Percentiles rank a stretch among this genome's conserved stretches.
Conservation (phyloP, 768 basidiomycete genomes). For the Pulveroboletus frians region DNA sequence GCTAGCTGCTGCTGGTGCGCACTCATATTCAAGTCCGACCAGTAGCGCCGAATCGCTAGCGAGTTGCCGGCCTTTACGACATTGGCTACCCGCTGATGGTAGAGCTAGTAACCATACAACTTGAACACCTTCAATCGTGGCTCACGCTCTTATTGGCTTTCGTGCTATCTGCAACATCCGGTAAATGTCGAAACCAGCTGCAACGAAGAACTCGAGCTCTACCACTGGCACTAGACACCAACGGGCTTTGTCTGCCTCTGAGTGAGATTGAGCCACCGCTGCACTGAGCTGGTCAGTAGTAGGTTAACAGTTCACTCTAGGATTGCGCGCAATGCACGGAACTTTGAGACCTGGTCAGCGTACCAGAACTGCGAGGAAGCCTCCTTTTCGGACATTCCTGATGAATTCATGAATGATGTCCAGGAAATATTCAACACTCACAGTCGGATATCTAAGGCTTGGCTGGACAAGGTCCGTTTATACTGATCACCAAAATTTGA, state of each 20-base stretch:
- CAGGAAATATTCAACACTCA: slow-evolving; percentile 36
- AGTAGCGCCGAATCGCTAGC: not conserved
- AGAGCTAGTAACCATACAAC: not conserved
- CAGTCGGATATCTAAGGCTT: slow-evolving; percentile 35
- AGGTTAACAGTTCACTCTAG: slow-evolving; percentile 24
- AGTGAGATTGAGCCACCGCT: slow-evolving; percentile 28
- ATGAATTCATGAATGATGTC: slow-evolving; percentile 34
- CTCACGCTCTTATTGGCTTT: slow-evolving; percentile 2
- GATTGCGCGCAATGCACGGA: slow-evolving; percentile 44
- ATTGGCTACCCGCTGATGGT: slow-evolving; percentile 2
- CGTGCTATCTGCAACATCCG: not conserved
- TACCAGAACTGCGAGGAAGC: slow-evolving; percentile 48
- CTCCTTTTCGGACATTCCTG: slow-evolving; percentile 41
- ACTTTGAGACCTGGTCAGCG: slow-evolving; percentile 49
- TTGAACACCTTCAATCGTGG: slow-evolving; percentile 5
- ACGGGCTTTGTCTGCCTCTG: slow-evolving; percentile 43
- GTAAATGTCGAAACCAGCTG: slow-evolving; percentile 18
- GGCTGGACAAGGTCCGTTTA: slow-evolving; percentile 38
- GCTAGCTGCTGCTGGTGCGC: not conserved
- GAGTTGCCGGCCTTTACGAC: slow-evolving; percentile 11
- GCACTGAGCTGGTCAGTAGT: not conserved
- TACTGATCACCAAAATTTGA: not conserved
- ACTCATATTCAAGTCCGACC: not conserved
- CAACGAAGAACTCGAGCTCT: slow-evolving; percentile 9
- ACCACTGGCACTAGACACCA: slow-evolving; percentile 18